Conservation (phyloP, 2,329 filamentous ascomycete species). For the Fusarium decemcellulare region DNA sequence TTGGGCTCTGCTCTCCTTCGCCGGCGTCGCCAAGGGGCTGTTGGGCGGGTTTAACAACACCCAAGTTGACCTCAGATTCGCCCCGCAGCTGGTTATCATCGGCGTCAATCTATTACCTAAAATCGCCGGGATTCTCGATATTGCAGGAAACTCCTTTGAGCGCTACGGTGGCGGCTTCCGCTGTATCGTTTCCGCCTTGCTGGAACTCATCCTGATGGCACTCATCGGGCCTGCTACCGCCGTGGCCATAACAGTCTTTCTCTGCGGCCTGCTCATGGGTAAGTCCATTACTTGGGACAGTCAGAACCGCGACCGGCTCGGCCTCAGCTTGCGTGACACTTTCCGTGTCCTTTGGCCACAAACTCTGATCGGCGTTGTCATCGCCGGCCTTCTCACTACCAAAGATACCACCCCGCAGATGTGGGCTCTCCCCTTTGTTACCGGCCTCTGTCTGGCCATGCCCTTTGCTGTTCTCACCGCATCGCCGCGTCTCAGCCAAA, state of each 20-base stretch:
- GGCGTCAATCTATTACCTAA: not conserved
- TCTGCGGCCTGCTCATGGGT: not conserved
- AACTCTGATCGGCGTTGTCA: not conserved
- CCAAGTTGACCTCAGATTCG: not conserved
- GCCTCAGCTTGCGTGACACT: not conserved
- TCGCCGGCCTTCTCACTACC: not conserved
- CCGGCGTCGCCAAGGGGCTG: not conserved
- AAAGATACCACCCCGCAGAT: not conserved
- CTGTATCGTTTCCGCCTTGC: not conserved
- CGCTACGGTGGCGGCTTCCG: not conserved
- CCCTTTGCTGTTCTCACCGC: not conserved
- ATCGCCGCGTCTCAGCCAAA: slow-evolving; percentile 2
- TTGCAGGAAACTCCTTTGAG: not conserved
- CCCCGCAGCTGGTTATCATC: not conserved
- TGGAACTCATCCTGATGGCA: not conserved
- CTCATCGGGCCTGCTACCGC: not conserved
- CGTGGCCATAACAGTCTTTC: not conserved
- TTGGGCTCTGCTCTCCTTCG: not conserved
- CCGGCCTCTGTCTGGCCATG: not conserved
- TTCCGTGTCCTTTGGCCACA: not conserved
- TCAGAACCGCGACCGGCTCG: not conserved
- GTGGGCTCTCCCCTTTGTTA: not conserved
- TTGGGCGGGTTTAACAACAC: not conserved
- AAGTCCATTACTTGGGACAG: not conserved
- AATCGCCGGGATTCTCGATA: not conserved